A percentile compares a stretch with the other conserved stretches of the same genome.
Conservation (phyloP, 345 rosid genomes). For the Psidium friedrichsthalianum region DNA sequence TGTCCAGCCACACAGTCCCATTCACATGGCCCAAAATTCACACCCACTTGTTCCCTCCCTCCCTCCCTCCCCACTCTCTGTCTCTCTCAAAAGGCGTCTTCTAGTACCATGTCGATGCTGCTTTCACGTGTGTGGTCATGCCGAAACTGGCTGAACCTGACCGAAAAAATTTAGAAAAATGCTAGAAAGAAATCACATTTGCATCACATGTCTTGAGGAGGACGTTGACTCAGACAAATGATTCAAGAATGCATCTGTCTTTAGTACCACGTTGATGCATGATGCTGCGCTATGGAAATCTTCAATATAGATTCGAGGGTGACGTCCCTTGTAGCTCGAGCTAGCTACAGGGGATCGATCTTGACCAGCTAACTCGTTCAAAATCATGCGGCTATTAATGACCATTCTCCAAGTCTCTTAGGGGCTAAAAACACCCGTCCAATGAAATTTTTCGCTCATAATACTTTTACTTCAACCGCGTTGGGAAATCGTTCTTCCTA, state of each 20-base stretch:
- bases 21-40: background rate
- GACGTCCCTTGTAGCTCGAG: background rate
- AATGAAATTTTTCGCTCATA: background rate
- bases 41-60: background rate
- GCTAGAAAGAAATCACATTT: background rate
- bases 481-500: background rate
- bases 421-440: background rate
- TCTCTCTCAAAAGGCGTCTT: background rate
- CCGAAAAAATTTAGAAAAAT: background rate
- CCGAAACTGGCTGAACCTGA: background rate
- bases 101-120: background rate
- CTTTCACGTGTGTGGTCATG: background rate
- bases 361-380: fast-evolving
- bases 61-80: background rate
- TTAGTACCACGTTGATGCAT: background rate
- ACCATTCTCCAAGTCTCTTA: background rate
- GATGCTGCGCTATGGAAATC: background rate
- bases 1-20: background rate
- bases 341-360: background rate
- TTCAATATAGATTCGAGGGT: background rate
- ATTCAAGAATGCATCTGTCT: background rate
- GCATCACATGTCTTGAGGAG: background rate
- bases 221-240: background rate
- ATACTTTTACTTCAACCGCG: background rate
- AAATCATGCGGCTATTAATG: background rate